Evolutionary conservation across 1,139 yeast genomes (phyloP).

Genomic region (Debaryomycetaceae sp.): DNA sequence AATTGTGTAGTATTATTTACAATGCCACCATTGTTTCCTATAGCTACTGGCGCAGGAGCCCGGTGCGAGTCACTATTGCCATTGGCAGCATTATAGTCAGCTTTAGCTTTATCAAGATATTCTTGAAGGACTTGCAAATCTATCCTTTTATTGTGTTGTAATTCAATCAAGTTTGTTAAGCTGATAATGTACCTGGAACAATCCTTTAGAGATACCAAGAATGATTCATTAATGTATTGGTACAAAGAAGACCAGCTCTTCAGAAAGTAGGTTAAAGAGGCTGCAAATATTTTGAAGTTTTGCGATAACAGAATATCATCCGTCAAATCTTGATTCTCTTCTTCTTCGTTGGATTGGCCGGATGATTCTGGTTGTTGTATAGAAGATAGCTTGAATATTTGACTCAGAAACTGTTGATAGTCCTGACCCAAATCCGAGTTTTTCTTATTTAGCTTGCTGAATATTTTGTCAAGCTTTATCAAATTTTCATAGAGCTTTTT

Average conservation of each 20-base stretch:
- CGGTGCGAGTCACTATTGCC: slow-evolving; percentile 11
- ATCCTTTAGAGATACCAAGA: slow-evolving; percentile 79
- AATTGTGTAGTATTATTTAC: slow-evolving; percentile 45
- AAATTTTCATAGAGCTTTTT: slow-evolving; percentile 84
- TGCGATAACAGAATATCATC: slow-evolving; percentile 18
- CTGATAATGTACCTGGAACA: slow-evolving; percentile 81
- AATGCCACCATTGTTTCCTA: slow-evolving; percentile 26
- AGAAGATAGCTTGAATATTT: slow-evolving; percentile 64
- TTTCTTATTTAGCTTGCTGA: slow-evolving; percentile 67
- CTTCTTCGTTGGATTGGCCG: not conserved
- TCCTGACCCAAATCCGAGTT: slow-evolving; percentile 73
- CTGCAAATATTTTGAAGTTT: slow-evolving; percentile 40
- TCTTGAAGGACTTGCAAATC: slow-evolving; percentile 86
- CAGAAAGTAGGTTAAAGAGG: slow-evolving; percentile 49
- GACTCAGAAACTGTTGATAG: slow-evolving; percentile 67
- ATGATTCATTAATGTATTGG: slow-evolving; percentile 74
- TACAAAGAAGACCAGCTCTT: slow-evolving; percentile 41
- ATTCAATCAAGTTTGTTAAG: slow-evolving; percentile 70
- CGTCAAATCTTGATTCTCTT: slow-evolving; percentile 2
- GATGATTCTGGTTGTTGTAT: slow-evolving; percentile 20
- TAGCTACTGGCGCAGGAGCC: slow-evolving; percentile 33
- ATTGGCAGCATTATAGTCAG: slow-evolving; percentile 56
- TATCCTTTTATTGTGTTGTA: slow-evolving; percentile 86
- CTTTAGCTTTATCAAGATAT: slow-evolving; percentile 65
- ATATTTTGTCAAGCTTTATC: slow-evolving; percentile 72